These are phyloP conservation scores for Rhododendron williamsianum DNA, from an alignment of 148 eudicot genomes.

Conservation along the genomic window DNA sequence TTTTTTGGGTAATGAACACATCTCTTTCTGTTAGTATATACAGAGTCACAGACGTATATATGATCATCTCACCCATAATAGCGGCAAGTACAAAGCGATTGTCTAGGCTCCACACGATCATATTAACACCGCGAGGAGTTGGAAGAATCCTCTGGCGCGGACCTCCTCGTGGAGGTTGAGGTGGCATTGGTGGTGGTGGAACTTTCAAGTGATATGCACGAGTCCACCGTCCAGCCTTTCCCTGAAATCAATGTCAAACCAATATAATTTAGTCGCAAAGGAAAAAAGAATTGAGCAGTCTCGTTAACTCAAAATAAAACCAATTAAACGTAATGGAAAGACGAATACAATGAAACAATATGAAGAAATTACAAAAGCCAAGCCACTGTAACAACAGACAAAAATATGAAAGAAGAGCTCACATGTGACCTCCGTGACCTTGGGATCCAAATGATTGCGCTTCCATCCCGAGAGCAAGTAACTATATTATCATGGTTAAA, in stretches of 20 bases:
- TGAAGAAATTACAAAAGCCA: neutral
- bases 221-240: constrained; percentile 82
- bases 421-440: constrained; percentile 86
- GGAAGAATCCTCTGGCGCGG: constrained; percentile 96
- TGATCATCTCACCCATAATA: constrained; percentile 72
- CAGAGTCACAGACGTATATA: neutral
- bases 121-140: constrained; percentile 98
- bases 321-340: neutral
- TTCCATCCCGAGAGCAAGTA: constrained; percentile 98
- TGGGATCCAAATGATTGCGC: constrained; percentile 95
- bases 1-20: neutral
- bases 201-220: constrained; percentile 97
- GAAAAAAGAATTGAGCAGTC: neutral
- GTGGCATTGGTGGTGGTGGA: constrained; percentile 94
- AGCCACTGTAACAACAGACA: neutral
- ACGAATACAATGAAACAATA: neutral
- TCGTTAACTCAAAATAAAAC: neutral
- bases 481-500: constrained; percentile 88
- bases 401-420: constrained; percentile 29
- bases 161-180: constrained; percentile 95
- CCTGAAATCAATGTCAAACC: constrained; percentile 34
- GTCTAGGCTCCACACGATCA: constrained; percentile 98
- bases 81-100: constrained; percentile 99
- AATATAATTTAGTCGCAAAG: neutral
- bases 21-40: neutral